Conservation (phyloP, 2,329 filamentous ascomycete genomes). For the Talaromyces sp. region DNA sequence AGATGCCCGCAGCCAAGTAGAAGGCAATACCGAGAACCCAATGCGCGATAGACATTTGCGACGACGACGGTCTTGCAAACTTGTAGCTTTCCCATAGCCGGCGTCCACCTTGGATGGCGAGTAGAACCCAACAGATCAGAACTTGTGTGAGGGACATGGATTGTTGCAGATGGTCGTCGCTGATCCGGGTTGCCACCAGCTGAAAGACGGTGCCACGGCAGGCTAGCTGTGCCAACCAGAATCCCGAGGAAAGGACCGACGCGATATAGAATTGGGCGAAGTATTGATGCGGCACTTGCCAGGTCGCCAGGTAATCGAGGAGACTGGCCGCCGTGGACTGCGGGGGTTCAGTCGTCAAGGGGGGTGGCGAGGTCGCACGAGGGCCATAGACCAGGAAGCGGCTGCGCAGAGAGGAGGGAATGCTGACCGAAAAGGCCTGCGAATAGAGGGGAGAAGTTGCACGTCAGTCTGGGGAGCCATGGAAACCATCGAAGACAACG, state of each 20-base stretch:
- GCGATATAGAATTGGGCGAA: conserved; percentile 85
- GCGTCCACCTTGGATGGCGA: conserved; percentile 73
- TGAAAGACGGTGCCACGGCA: conserved; percentile 58
- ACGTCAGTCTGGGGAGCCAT: not conserved
- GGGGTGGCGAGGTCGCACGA: conserved; percentile 43
- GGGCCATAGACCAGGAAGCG: conserved; percentile 66
- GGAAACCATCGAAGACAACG: conserved; percentile 1
- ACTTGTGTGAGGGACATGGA: conserved; percentile 67
- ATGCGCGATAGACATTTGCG: conserved; percentile 82
- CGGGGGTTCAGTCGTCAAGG: conserved; percentile 10
- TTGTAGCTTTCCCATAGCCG: conserved; percentile 74
- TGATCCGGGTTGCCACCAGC: conserved; percentile 49
- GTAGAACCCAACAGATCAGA: conserved; percentile 68
- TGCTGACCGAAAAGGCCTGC: conserved; percentile 44
- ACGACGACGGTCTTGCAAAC: conserved; percentile 67
- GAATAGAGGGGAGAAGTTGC: not conserved
- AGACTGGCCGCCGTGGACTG: conserved; percentile 21
- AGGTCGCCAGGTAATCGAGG: conserved; percentile 55
- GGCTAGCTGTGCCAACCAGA: conserved; percentile 72
- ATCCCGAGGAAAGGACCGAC: conserved; percentile 68
- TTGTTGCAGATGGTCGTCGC: conserved; percentile 33
- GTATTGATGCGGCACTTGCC: conserved; percentile 81
- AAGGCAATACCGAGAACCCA: conserved; percentile 78
- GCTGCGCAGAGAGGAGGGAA: conserved; percentile 52
- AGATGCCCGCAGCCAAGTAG: conserved; percentile 72